A percentile compares a stretch with the other conserved stretches of the same genome.
Evolutionary conservation across 106 monocot species (phyloP).

Genomic region (Allium sativum): DNA sequence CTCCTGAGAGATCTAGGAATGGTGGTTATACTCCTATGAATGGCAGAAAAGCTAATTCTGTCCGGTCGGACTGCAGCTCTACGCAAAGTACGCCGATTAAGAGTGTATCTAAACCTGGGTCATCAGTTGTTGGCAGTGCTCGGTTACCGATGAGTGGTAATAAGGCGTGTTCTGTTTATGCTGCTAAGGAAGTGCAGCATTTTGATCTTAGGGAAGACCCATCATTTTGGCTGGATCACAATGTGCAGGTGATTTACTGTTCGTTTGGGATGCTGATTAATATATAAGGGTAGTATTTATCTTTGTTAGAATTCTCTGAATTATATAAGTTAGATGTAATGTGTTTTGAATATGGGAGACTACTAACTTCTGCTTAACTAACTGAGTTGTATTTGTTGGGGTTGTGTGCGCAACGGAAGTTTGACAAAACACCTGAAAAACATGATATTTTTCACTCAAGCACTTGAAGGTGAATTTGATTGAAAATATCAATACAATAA

Average conservation of each 20-base stretch:
- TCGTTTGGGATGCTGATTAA: background rate
- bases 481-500: too few relatives aligned
- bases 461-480: too few relatives aligned
- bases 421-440: too few relatives aligned
- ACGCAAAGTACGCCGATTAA: slow-evolving; percentile 76
- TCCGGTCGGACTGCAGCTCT: slow-evolving; percentile 56
- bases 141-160: slow-evolving; percentile 22
- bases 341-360: background rate
- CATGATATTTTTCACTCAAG: too few relatives aligned
- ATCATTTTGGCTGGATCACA: slow-evolving; percentile 94
- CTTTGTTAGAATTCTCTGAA: background rate
- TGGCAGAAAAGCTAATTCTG: slow-evolving; percentile 50
- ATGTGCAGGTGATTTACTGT: slow-evolving; percentile 65
- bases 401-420: too few relatives aligned
- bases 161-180: slow-evolving; percentile 11
- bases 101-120: slow-evolving; percentile 55
- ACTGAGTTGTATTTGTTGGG: background rate
- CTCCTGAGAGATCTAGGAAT: slow-evolving; percentile 61
- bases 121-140: slow-evolving; percentile 18
- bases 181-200: slow-evolving; percentile 52
- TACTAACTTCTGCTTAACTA: background rate
- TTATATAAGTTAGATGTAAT: background rate
- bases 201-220: slow-evolving; percentile 86
- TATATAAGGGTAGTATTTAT: background rate
- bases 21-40: slow-evolving; percentile 50